Percentiles rank a stretch among this genome's conserved stretches.
Evolutionary conservation across 768 basidiomycete species (phyloP).

Genomic region (Russula sp.): DNA sequence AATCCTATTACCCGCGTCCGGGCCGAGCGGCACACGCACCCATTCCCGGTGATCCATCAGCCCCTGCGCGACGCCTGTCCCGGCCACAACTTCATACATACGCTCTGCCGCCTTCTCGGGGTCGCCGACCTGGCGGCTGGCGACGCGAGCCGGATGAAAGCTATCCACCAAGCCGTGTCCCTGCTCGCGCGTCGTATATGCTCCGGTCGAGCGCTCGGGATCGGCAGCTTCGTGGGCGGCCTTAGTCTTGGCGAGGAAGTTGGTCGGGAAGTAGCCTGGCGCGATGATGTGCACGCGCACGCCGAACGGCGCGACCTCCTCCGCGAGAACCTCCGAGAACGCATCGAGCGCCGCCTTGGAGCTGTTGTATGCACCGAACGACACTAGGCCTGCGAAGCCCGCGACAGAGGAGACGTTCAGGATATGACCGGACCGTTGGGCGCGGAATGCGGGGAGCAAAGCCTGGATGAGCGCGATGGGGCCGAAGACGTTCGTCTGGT

Average conservation of each 20-base stretch:
- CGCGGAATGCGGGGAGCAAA: not conserved
- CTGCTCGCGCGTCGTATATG: slow-evolving; percentile 26
- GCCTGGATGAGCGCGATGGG: not conserved
- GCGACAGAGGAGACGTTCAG: not conserved
- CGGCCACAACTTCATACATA: slow-evolving; percentile 27
- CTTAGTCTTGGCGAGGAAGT: slow-evolving; percentile 21
- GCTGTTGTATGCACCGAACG: not conserved
- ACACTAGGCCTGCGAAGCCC: not conserved
- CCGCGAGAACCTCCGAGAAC: not conserved
- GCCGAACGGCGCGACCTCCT: slow-evolving; percentile 29
- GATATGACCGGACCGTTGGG: not conserved
- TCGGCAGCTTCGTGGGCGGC: not conserved
- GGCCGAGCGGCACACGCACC: slow-evolving; percentile 25
- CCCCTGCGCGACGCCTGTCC: slow-evolving; percentile 23
- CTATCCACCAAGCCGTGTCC: slow-evolving; percentile 15
- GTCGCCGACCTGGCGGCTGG: slow-evolving; percentile 27
- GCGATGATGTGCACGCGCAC: slow-evolving; percentile 27
- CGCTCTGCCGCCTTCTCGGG: slow-evolving; percentile 23
- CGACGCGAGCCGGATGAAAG: slow-evolving; percentile 9
- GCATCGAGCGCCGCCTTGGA: not conserved
- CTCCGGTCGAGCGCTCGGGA: not conserved
- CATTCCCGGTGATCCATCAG: slow-evolving; percentile 22
- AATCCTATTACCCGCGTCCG: slow-evolving; percentile 26
- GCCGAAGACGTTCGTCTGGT: not conserved
- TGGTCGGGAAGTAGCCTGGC: slow-evolving; percentile 31